phyloP scores from a whole-genome alignment of 1,284 basidiomycete genomes.

The Nidula niveotomentosa region DNA sequence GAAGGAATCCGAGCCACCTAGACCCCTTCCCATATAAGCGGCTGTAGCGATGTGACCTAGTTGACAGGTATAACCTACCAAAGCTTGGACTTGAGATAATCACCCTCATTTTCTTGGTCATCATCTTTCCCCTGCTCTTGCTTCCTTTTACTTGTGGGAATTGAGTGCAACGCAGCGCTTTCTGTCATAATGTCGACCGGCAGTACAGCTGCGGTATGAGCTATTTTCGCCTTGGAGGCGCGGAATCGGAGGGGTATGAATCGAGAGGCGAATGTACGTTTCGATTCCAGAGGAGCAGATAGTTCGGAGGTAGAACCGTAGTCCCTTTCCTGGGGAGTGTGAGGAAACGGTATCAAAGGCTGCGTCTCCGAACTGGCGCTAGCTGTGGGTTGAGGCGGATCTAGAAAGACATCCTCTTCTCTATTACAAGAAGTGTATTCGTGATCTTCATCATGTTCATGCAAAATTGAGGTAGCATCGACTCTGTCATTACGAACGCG shows the following conservation, averaged over 20 bases:
- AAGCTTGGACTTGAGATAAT: slow-evolving; percentile 81
- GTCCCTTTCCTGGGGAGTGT: slow-evolving; percentile 5
- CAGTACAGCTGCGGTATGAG: slow-evolving; percentile 10
- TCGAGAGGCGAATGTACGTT: slow-evolving; percentile 16
- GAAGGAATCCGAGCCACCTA: slow-evolving; percentile 88
- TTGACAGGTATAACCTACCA: slow-evolving; percentile 48
- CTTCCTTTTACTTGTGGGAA: slow-evolving; percentile 11
- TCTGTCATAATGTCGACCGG: slow-evolving; percentile 32
- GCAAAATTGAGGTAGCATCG: slow-evolving; percentile 17
- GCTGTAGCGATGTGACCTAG: not conserved
- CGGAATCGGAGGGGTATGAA: slow-evolving; percentile 13
- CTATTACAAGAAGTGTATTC: slow-evolving; percentile 5
- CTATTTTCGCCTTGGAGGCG: slow-evolving; percentile 3
- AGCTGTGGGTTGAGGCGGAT: slow-evolving; percentile 2
- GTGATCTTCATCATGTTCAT: slow-evolving; percentile 28
- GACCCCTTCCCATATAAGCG: not conserved
- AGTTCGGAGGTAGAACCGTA: slow-evolving; percentile 4
- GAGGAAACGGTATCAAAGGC: slow-evolving; percentile 21
- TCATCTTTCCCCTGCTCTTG: slow-evolving; percentile 11
- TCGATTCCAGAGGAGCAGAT: not conserved
- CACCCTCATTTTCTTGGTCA: slow-evolving; percentile 46
- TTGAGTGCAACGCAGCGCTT: slow-evolving; percentile 24
- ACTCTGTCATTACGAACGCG: slow-evolving; percentile 3
- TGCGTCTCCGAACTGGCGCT: slow-evolving; percentile 19
- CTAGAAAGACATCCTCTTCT: slow-evolving; percentile 8